Conservation (phyloP, 2,329 filamentous ascomycete genomes). For the Penicillium thymicola region DNA sequence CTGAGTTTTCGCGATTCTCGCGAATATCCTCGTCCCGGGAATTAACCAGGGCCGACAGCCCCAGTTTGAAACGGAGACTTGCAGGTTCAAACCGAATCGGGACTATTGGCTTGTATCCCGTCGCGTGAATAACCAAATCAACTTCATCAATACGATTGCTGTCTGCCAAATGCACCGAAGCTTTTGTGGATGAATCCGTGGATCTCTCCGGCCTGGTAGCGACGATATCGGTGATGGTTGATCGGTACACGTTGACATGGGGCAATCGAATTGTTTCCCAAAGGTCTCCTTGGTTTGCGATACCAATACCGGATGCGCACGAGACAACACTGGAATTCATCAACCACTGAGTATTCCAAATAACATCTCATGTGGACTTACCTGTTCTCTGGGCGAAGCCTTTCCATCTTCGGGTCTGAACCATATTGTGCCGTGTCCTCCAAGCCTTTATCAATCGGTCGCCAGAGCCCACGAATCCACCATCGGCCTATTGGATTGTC, state of each 20-base stretch:
- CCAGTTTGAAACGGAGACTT: constrained; percentile 12
- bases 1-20: not conserved
- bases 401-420: constrained; percentile 18
- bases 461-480: constrained; percentile 19
- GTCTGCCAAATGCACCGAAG: constrained; percentile 8
- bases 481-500: constrained; percentile 23
- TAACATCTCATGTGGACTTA: not conserved
- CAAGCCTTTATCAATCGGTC: constrained; percentile 14
- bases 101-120: constrained; percentile 23
- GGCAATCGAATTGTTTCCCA: constrained; percentile 22
- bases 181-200: not conserved
- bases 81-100: constrained; percentile 19
- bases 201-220: not conserved
- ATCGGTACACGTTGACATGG: constrained; percentile 23
- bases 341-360: not conserved
- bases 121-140: constrained; percentile 23
- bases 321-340: constrained; percentile 16
- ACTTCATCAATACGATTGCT: constrained; percentile 11
- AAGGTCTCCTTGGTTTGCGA: constrained; percentile 25
- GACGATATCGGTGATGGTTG: constrained; percentile 10
- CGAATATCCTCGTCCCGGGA: too few species aligned
- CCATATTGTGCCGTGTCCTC: constrained; percentile 15
- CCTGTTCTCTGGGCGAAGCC: constrained; percentile 21
- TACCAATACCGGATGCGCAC: constrained; percentile 20
- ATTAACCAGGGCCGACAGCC: constrained; percentile 9